Base-by-base conservation (phyloP, 2,329 filamentous ascomycete genomes). In the Aspergillus pseudoglaucus region DNA sequence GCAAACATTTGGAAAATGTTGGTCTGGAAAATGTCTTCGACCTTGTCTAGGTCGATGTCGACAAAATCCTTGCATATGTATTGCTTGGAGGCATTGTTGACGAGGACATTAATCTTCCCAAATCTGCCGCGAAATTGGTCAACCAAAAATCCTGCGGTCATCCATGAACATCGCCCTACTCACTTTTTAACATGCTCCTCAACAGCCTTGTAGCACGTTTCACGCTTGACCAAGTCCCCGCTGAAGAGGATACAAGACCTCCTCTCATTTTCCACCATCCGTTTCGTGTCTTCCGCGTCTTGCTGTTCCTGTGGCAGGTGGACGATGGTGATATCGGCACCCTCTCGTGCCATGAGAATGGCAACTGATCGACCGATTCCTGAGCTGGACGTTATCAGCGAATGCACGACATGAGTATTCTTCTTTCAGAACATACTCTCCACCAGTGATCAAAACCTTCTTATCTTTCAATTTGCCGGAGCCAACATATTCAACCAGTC, bases 41-140 rank as follows among this genome's bases (percentile, higher is more conserved):
- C 76, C 0, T 72, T 65, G 12, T 77, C 71, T 1, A 83, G 68
- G 57, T 81, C 71, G 23, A 79, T 81, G 1, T 81, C 70, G 30
- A 68, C 65, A 17, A 81, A 73, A 27, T 81, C 71, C 5, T 72
- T 60, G 59, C 72, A 79, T 63, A 76, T 74, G 32, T 75, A 69
- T 61, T 83, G 78, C 61, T 78, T 79, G 0, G 73, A 75, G 3
- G 78, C 80, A 58, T 83, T 82, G 61, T 82, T 82, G 50, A 82
- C 75, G 2, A 83, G 67, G 6, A 82, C 69, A 47, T 71, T 70
- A 18, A 82, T 60, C 20, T 57, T 65, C 22, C 72, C 70, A 49
- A 66, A 75, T 43, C 60, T 60, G 47, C 47, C 15, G 22, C 12
- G 10, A 30, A 42, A 40, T 45, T 40, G 54, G 32, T 18, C 20